Evolutionary conservation across 306 rosid species (phyloP), one percentile per base, ranked within the genome.

Genomic region (Cajanus cajan): DNA sequence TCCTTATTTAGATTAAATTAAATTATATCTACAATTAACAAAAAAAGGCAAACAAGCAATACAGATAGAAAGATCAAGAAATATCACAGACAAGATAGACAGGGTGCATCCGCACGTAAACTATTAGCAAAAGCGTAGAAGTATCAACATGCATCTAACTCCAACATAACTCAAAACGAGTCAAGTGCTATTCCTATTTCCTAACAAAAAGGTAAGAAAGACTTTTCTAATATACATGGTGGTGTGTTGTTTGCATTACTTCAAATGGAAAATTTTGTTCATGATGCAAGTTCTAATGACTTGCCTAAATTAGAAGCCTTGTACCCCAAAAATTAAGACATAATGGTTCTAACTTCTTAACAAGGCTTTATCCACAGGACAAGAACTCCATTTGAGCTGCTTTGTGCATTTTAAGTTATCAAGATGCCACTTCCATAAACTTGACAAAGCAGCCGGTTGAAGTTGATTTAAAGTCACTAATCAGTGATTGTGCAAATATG

Each of bases 291-390:
- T 62, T 63, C 71, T 5, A 51, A 67, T 25, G 31, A 39, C n/a
- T 39, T 59, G 59, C 37, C 47, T 8, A 24, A 12, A 40, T n/a
- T 34, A 51, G 34, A 48, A 52, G 61, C 34, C 6, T 50, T 6
- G 9, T 48, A 5, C n/a, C 18, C 69, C 16, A 34, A 62, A 57
- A 18, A 48, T 62, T 51, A 37, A 76, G 34, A 51, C 31, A 45
- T 64, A 39, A 19, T 40, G 51, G 55, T 34, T 68, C 52, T 28
- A 28, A 28, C 31, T 28, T 28, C 31, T 21, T 11, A 31, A 39
- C 70, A 71, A 19, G 73, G 41, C 22, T 77, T 40, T 39, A 68
- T 48, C 36, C 40, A 64, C 47, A 79, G 62, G 50, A 62, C 71
- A 74, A 71, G 45, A 78, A 54, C 45, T 33, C 37, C 22, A 40